phyloP scores from a whole-genome alignment of 192 early-diverging fungal species.

The Coemansia sp. region DNA sequence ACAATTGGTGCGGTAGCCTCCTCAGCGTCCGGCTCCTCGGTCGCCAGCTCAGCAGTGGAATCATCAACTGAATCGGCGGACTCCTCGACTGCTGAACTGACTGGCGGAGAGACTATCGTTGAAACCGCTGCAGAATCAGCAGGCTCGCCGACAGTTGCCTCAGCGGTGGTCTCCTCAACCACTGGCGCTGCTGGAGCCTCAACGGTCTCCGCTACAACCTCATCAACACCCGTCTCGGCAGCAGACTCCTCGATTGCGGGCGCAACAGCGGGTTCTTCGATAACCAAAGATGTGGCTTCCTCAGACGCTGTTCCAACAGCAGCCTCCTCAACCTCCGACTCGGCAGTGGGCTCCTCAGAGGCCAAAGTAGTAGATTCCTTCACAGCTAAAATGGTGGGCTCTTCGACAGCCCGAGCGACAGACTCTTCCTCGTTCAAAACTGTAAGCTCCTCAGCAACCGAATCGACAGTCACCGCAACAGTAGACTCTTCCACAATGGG shows the following conservation, averaged over 20 bases:
- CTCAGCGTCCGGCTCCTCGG: background rate
- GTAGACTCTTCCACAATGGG: background rate
- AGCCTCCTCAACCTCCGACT: background rate
- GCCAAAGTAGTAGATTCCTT: too few relatives aligned
- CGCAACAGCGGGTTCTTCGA: background rate
- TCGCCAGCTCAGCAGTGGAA: background rate
- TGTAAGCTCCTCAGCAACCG: background rate
- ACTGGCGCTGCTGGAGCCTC: background rate
- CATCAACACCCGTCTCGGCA: background rate
- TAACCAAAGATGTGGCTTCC: background rate
- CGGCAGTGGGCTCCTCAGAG: constrained; percentile 4
- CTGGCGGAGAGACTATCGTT: too few relatives aligned
- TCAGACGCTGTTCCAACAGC: background rate
- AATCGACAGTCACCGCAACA: background rate
- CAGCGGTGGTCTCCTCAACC: constrained; percentile 1
- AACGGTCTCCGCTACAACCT: background rate
- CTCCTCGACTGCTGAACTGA: background rate
- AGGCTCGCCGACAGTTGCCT: background rate
- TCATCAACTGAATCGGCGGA: background rate
- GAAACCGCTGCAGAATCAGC: background rate
- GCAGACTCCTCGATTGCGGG: background rate
- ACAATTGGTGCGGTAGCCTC: background rate
- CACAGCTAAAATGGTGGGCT: too few relatives aligned
- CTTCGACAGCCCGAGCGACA: too few relatives aligned
- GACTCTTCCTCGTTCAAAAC: too few relatives aligned